Base-by-base conservation (phyloP, 345 rosid genomes). In the Hibiscus syriacus region DNA sequence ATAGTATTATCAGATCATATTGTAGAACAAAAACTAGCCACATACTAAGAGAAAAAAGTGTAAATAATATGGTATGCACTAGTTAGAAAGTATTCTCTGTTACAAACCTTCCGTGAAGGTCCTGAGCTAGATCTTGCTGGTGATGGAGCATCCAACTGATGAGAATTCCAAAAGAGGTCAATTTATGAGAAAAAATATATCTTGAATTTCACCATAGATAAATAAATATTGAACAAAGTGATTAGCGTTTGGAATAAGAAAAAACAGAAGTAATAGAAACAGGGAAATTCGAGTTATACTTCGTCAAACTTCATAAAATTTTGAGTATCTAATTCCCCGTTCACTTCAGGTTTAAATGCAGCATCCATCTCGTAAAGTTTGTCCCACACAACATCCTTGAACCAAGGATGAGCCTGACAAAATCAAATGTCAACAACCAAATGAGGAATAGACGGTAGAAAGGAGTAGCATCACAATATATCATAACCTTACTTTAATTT, bases 251-350 rank as follows among this genome's bases (percentile, higher is more conserved):
- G 19, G 32, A 58, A 36, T 55, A 48, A 26, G 41, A 23, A 43
- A 17, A 7, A 73, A 27, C 16, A 48, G 5, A 16, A 72, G 54
- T n/a, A 22, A 38, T 7, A 13, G 59, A 55, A 45, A 49, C 57
- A 29, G 30, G 71, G 48, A 74, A 72, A 30, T 53, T 63, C n/a
- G 67, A 26, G 62, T 62, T 62, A 70, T 88, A 92, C 98, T 81
- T 90, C 97, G 76, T 92, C 98, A 76, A 90, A 92, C 84, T 92
- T 92, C 96, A 92, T 90, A 70, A 92, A 92, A 76, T 92, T 92
- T 74, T 84, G 96, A 46, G 98, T 92, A 76, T 92, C 98, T 62
- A 92, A 86, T 80, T 92, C 98, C 55, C 87, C 92, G 54, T 83
- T 90, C 73, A 92, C 90, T 86, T 90, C 96, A 55, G 98, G 98